Evolutionary conservation across 1,284 basidiomycete species (phyloP).

Genomic region (Fomitopsis pinicola): DNA sequence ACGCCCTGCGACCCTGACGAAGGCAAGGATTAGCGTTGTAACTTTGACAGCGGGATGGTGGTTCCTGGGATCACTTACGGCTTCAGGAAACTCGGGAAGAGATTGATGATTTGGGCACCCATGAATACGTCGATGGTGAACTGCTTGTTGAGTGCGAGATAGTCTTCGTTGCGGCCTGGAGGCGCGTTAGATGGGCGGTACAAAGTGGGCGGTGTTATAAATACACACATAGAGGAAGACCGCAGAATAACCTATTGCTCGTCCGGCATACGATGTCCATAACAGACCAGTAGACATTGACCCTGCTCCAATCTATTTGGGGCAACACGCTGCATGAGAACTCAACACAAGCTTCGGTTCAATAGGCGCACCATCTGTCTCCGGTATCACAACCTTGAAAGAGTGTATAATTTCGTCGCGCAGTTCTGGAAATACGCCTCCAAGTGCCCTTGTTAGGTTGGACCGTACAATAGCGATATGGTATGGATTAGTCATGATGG

Average conservation of each 20-base stretch:
- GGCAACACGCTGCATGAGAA: not conserved
- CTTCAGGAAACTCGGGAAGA: constrained; percentile 36
- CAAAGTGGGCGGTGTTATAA: no score
- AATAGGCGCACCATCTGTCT: constrained; percentile 16
- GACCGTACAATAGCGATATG: constrained; percentile 24
- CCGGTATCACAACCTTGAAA: constrained; percentile 3
- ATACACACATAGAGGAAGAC: constrained; percentile 32
- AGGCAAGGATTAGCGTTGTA: not conserved
- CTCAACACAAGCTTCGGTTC: not conserved
- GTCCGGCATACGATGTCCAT: constrained; percentile 33
- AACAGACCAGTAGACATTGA: constrained; percentile 24
- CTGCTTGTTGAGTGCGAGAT: constrained; percentile 29
- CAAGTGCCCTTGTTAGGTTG: constrained; percentile 18
- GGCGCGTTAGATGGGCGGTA: no score
- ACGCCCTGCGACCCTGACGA: constrained; percentile 7
- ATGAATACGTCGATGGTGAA: constrained; percentile 29
- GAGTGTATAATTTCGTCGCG: constrained; percentile 15
- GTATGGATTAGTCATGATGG: constrained; percentile 20
- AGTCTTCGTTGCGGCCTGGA: constrained; percentile 35
- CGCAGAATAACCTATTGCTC: constrained; percentile 42
- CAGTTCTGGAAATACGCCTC: constrained; percentile 13
- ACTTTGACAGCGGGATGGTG: not conserved
- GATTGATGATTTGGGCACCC: constrained; percentile 21
- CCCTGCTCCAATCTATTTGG: constrained; percentile 16
- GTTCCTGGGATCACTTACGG: not conserved